Evolutionary conservation across 129 eudicot species (phyloP).

Genomic region (Pseudognaphalium luteoalbum): DNA sequence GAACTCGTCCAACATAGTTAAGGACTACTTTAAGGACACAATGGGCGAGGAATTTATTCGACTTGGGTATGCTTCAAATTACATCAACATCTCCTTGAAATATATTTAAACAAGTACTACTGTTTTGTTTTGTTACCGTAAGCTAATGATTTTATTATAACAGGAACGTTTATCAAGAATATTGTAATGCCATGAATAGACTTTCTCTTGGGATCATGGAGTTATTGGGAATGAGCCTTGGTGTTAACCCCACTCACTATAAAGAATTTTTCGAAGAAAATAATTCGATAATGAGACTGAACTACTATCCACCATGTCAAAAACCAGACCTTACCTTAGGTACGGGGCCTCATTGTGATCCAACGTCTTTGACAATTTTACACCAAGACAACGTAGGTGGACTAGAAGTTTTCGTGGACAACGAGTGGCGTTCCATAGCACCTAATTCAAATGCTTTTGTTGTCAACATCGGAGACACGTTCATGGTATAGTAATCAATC

Average conservation of each 20-base stretch:
- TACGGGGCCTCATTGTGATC: slow-evolving; percentile 95
- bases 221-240: slow-evolving; percentile 69
- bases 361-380: slow-evolving; percentile 82
- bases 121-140: neutral
- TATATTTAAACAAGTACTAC: neutral
- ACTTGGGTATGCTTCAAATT: slow-evolving; percentile 45
- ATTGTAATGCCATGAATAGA: slow-evolving; percentile 72
- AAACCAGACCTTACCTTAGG: slow-evolving; percentile 77
- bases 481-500: slow-evolving; percentile 66
- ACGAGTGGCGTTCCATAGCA: slow-evolving; percentile 62
- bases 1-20: slow-evolving; percentile 44
- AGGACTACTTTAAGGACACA: slow-evolving; percentile 48
- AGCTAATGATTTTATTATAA: slow-evolving; percentile 5
- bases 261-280: slow-evolving; percentile 63
- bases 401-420: slow-evolving; percentile 71
- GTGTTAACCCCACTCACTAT: slow-evolving; percentile 49
- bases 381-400: slow-evolving; percentile 89
- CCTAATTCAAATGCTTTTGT: slow-evolving; percentile 67
- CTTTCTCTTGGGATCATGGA: slow-evolving; percentile 81
- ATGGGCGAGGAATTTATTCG: slow-evolving; percentile 53
- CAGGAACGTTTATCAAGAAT: slow-evolving; percentile 77
- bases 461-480: slow-evolving; percentile 94
- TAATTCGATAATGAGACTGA: slow-evolving; percentile 73
- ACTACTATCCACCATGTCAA: slow-evolving; percentile 80
- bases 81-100: neutral